phyloP scores from a whole-genome alignment of 2,329 filamentous ascomycete species.

The Paecilomyces dactylethromorphus region DNA sequence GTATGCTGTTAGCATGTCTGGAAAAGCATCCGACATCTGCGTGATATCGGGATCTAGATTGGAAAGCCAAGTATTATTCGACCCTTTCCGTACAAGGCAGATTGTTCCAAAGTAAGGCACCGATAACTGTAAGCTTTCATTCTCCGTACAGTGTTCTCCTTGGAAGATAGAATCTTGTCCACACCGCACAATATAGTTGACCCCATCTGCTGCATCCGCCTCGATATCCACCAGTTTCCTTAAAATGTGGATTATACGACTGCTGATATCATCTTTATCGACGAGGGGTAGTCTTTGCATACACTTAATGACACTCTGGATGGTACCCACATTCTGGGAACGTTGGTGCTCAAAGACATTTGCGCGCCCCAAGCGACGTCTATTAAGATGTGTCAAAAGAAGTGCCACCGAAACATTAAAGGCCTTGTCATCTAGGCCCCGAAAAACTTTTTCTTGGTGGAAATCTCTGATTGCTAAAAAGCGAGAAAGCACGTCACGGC shows the following conservation, averaged over 20 bases:
- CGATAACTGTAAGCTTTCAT: background rate
- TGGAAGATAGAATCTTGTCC: background rate
- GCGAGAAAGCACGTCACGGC: conserved; percentile 13
- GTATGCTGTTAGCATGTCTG: background rate
- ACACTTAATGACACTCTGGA: background rate
- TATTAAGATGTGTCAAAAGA: conserved; percentile 13
- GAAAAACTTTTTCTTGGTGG: conserved; percentile 11
- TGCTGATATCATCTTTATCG: background rate
- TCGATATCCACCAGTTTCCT: conserved; percentile 5
- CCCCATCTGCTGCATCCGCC: conserved; percentile 4
- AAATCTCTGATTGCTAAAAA: conserved; percentile 10
- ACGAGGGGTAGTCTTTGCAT: background rate
- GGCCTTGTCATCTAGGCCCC: conserved; percentile 14
- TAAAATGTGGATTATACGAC: conserved; percentile 2
- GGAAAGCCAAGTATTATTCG: background rate
- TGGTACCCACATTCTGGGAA: background rate
- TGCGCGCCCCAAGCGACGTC: conserved; percentile 4
- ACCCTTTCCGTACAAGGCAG: background rate
- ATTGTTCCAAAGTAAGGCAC: background rate
- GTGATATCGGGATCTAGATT: background rate
- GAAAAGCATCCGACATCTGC: background rate
- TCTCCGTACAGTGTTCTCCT: background rate
- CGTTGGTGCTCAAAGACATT: background rate
- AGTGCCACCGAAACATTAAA: conserved; percentile 9
- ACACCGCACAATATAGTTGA: background rate